A percentile compares a stretch with the other conserved stretches of the same genome.
phyloP scores from a whole-genome alignment of 768 basidiomycete genomes.

The Panellus pusillus region DNA sequence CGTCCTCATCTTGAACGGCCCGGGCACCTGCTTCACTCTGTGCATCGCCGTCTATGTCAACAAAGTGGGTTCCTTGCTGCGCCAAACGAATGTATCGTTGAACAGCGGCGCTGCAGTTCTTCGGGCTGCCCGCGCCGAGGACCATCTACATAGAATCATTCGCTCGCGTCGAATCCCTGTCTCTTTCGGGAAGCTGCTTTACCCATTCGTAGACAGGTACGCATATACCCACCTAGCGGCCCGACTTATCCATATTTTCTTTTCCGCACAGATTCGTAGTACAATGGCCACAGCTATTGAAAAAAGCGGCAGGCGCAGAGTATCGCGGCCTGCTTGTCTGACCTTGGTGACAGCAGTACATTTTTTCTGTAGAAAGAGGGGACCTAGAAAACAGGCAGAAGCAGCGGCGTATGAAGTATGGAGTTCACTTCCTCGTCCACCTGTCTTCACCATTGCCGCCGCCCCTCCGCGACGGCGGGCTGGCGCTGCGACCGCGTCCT shows the following conservation, averaged over 20 bases:
- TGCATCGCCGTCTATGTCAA: constrained; percentile 70
- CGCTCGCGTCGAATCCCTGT: constrained; percentile 79
- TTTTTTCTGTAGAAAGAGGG: constrained; percentile 9
- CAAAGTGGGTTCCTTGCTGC: constrained; percentile 49
- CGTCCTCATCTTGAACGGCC: constrained; percentile 87
- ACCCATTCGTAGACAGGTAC: constrained; percentile 79
- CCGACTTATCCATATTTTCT: not conserved
- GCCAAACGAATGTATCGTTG: not conserved
- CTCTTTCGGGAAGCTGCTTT: constrained; percentile 80
- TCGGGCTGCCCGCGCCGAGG: constrained; percentile 69
- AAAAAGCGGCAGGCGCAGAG: constrained; percentile 43
- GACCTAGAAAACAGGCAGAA: not conserved
- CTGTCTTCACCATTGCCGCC: constrained; percentile 73
- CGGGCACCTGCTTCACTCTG: constrained; percentile 87
- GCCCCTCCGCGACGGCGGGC: constrained; percentile 57
- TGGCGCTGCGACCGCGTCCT: constrained; percentile 71
- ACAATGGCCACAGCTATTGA: constrained; percentile 76
- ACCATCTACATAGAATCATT: constrained; percentile 93
- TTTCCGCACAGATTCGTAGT: constrained; percentile 67
- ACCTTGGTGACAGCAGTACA: constrained; percentile 23
- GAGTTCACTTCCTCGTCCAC: constrained; percentile 61
- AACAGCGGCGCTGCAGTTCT: constrained; percentile 49
- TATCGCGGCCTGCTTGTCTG: constrained; percentile 68
- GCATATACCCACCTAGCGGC: constrained; percentile 17
- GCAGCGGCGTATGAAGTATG: not conserved